A percentile compares a stretch with the other conserved stretches of the same genome.
Evolutionary conservation across 2,329 filamentous ascomycete species (phyloP).

Genomic region (Aspergillus tanneri): DNA sequence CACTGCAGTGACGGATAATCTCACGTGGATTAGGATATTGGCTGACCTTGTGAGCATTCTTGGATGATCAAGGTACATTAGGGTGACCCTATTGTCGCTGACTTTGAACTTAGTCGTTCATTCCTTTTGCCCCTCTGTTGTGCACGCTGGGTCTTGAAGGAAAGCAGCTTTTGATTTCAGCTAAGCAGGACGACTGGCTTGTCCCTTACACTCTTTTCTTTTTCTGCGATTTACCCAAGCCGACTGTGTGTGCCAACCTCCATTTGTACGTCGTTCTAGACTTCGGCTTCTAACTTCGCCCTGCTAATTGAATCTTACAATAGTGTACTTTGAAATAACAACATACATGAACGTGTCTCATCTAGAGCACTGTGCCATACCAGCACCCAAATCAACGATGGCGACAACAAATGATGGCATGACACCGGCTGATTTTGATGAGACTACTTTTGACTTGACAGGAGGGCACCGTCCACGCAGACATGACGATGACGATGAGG

Average conservation of each 20-base stretch:
- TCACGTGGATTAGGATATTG: conserved; percentile 13
- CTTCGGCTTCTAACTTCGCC: neutral
- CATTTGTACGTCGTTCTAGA: too few species aligned
- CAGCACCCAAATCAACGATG: conserved; percentile 80
- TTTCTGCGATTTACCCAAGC: neutral
- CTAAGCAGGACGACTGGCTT: conserved; percentile 24
- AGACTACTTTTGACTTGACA: conserved; percentile 71
- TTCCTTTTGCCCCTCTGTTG: conserved; percentile 34
- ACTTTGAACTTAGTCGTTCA: conserved; percentile 16
- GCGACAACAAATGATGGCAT: conserved; percentile 76
- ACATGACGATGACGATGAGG: conserved; percentile 86
- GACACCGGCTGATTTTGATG: conserved; percentile 71
- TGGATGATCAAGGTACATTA: neutral
- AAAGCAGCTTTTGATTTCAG: conserved; percentile 3
- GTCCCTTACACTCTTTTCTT: conserved; percentile 31
- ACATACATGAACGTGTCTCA: neutral
- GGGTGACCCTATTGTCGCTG: conserved; percentile 13
- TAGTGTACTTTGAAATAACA: neutral
- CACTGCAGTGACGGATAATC: conserved; percentile 24
- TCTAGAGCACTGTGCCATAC: conserved; percentile 72
- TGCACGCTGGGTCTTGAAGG: conserved; percentile 26
- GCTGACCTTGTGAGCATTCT: conserved; percentile 17
- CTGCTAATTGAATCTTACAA: neutral
- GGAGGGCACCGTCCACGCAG: conserved; percentile 63
- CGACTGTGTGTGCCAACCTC: too few species aligned